Evolutionary conservation across 257 asterid species (phyloP), one percentile per base, ranked within the genome.

Genomic region (Linaria vulgaris): DNA sequence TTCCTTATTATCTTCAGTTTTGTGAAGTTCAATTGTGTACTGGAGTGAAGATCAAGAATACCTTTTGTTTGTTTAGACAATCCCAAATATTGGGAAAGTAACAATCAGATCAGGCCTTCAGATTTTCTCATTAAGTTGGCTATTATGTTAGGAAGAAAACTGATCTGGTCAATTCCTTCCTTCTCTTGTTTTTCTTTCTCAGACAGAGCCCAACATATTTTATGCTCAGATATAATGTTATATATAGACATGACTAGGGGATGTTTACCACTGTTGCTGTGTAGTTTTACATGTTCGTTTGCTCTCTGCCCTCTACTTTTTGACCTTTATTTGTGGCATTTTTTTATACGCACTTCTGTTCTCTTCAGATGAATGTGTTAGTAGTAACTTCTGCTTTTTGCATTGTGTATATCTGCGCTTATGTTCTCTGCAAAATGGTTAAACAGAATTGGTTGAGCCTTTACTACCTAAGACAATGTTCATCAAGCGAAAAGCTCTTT

Each of bases 401-500:
- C 9, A 9, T 53, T 55, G 12, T 25, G 25, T 55, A 27, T 12
- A n/a, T n/a, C 3, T 0, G 23, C 45, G 3, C 37, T 30, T 30
- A 3, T 30, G 37, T 30, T 6, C 37, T 30, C 37, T 30, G 6
- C 6, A 6, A 30, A 30, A 30, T 30, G 37, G 6, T 30, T 30
- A 30, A 2, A 30, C 37, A 30, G 37, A 30, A 30, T 30, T 30
- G 37, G 3, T 30, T 30, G 37, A 6, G 25, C 61, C 14, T 21
- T 41, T 46, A 47, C 61, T 6, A 15, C 62, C 48, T 56, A 55
- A 46, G 25, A 58, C 34, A 44, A 37, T 50, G 3, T 65, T 43
- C 61, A 49, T 39, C 19, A 4, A 19, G 56, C 66, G 34, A 59
- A 41, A 24, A n/a, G 30, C 44, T 68, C 39, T 46, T 59, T 21